Conservation (phyloP, 2,329 filamentous ascomycete species). For the Diaporthe caulivora region DNA sequence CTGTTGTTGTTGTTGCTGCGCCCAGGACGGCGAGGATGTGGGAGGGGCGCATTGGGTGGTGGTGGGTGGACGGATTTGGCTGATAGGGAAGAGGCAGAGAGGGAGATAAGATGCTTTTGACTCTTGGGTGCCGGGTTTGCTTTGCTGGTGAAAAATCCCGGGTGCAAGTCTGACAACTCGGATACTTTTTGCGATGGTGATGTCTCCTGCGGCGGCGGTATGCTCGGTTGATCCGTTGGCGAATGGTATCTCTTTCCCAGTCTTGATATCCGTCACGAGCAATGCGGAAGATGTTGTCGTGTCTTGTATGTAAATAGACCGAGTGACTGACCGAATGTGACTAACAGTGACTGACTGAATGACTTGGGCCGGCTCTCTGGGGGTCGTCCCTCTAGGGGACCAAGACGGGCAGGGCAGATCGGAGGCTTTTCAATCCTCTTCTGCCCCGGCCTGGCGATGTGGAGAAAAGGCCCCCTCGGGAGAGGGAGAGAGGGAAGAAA, state of each 20-base stretch:
- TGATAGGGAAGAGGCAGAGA: not conserved
- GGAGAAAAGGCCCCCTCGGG: not conserved
- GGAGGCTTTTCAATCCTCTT: slow-evolving; percentile 34
- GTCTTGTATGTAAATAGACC: slow-evolving; percentile 6
- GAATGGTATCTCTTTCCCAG: not conserved
- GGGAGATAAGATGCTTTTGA: not conserved
- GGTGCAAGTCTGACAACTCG: slow-evolving; percentile 25
- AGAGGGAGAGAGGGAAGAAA: slow-evolving; percentile 2
- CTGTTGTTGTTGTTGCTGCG: slow-evolving; percentile 18
- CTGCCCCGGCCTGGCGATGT: slow-evolving; percentile 24
- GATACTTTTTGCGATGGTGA: not conserved
- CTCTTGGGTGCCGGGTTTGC: not conserved
- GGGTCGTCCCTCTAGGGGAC: slow-evolving; percentile 6
- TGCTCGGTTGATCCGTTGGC: not conserved
- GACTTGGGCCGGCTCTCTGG: slow-evolving; percentile 3
- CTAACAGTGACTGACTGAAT: not conserved
- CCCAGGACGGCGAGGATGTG: slow-evolving; percentile 32
- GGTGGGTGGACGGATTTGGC: not conserved
- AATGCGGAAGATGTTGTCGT: not conserved
- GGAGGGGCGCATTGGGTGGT: slow-evolving; percentile 29
- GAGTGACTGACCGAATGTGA: not conserved
- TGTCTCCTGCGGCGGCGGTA: not conserved
- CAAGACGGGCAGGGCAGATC: slow-evolving; percentile 27
- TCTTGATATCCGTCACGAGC: slow-evolving; percentile 5
- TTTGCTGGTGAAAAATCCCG: not conserved